Base-by-base conservation (phyloP, 805 yeast genomes). In the Brettanomyces custersianus region DNA sequence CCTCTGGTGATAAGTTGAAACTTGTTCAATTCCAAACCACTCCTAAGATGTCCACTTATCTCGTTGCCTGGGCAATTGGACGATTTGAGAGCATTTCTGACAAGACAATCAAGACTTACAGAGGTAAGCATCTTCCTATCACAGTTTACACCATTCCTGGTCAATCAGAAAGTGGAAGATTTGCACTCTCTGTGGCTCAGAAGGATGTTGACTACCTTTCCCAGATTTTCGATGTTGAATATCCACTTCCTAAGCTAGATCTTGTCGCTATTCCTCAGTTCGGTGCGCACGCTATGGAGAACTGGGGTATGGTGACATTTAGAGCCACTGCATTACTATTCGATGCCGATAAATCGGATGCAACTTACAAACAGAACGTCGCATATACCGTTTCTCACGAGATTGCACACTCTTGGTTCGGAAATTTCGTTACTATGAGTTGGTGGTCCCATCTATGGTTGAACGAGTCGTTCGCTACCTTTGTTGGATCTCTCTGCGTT, bases 381-480 rank as follows among this genome's bases (percentile, higher is more conserved):
- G 78, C 86, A 5, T 82, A 82, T 50, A 94, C 84, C 23, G 81
- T 84, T 20, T 78, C 80, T 40, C 95, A 85, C 60, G 95, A 84
- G 59, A 65, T 84, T 39, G 94, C 94, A 9, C 95, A 84, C 59
- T 92, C 85, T 54, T 85, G 94, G 94, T 85, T 84, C 51, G 94
- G 95, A 38, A 80, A 85, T 57, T 69, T 80, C 47, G 90, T 83
- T 41, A 85, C 94, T 32, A 85, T 84, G 94, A 77, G 80, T 49
- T 85, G 94, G 92, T 84, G 95, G 95, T 85, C 84, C 48, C 92
- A 82, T 49, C 66, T 84, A 46, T 84, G 94, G 94, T 71, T 84
- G 42, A 84, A 84, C 52, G 94, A 84, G 60, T 92, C 94, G 11
- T 84, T 84, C 60, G 95, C 94, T 13, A 84, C 95, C 20, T 84